Evolutionary conservation across 2,329 filamentous ascomycete species (phyloP).

Genomic region (Colletotrichum sp.): DNA sequence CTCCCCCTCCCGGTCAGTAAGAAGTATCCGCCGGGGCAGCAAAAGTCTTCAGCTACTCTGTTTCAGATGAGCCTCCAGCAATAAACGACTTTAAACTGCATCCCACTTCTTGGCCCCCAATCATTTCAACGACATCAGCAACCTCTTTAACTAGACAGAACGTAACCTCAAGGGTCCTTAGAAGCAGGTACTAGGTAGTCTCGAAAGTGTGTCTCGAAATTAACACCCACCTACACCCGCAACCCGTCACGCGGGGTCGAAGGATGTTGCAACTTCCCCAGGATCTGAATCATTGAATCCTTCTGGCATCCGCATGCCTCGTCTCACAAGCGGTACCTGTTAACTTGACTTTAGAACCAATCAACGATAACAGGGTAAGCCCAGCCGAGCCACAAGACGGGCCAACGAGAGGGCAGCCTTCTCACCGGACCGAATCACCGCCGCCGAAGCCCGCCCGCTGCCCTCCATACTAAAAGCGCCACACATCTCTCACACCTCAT

Average conservation of each 20-base stretch:
- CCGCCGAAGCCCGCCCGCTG: not conserved
- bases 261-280: not conserved
- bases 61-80: not conserved
- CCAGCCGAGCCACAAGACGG: not conserved
- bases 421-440: not conserved
- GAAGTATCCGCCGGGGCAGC: not conserved
- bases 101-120: not conserved
- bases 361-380: not conserved
- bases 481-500: not conserved
- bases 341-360: not conserved
- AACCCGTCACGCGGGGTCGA: not conserved
- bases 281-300: not conserved
- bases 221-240: not conserved
- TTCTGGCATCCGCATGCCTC: not conserved
- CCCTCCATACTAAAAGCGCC: not conserved
- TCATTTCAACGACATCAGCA: not conserved
- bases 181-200: not conserved
- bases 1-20: no score
- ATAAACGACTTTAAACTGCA: not conserved
- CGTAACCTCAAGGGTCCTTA: not conserved
- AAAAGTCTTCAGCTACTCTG: not conserved
- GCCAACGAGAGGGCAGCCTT: not conserved
- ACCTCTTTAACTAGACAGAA: not conserved
- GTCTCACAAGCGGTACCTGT: not conserved
- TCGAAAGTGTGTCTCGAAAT: not conserved